Percentiles rank a stretch among this genome's conserved stretches.
These are phyloP conservation scores for Akebia trifoliata DNA, from an alignment of 164 flowering plant species.

Conservation along the genomic window DNA sequence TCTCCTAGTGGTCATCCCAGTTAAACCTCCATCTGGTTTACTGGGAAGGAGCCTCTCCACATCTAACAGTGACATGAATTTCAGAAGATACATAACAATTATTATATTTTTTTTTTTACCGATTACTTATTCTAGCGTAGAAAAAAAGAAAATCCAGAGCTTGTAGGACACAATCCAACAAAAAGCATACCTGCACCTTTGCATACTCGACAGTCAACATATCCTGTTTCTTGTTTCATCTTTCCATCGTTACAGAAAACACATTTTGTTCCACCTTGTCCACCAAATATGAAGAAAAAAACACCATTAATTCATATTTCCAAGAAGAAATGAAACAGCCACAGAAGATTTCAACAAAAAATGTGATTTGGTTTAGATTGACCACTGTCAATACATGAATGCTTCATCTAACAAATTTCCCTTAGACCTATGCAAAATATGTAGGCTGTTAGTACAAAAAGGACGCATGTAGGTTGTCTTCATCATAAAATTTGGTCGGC, in stretches of 20 bases:
- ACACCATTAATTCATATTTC: neutral
- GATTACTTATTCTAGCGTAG: no score
- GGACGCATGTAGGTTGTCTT: no score
- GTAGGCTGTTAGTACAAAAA: neutral
- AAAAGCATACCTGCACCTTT: conserved; percentile 77
- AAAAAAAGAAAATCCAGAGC: conserved; percentile 2
- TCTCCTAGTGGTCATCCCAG: neutral
- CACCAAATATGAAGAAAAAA: conserved; percentile 17
- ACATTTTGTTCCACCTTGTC: conserved; percentile 88
- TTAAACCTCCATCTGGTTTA: neutral
- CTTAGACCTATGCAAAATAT: neutral
- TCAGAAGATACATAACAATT: neutral
- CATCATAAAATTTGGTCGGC: neutral
- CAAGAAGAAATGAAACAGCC: neutral
- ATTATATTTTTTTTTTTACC: no score
- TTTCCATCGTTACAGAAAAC: conserved; percentile 83
- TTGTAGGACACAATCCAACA: neutral
- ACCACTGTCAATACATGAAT: neutral
- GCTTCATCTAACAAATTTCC: neutral
- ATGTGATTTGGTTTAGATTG: neutral
- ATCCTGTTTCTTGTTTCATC: conserved; percentile 76
- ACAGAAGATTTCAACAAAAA: neutral
- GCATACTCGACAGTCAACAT: conserved; percentile 85
- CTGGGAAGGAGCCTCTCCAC: neutral
- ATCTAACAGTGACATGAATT: neutral